Evolutionary conservation across 768 basidiomycete genomes (phyloP).

Genomic region (Kwoniella pini): DNA sequence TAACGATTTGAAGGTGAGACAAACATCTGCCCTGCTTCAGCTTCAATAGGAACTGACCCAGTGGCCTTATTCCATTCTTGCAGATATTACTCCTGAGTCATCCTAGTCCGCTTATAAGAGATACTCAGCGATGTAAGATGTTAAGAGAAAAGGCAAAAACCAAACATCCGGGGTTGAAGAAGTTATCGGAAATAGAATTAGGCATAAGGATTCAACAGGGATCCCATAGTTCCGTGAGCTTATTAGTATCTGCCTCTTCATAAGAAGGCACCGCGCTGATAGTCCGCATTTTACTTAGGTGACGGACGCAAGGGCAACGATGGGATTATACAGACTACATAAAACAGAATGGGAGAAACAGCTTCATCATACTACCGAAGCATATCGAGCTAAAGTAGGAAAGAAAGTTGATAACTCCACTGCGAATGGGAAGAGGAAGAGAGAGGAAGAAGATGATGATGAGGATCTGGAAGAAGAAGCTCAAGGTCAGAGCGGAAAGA

Average conservation of each 20-base stretch:
- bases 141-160: slow-evolving; percentile 63
- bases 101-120: slow-evolving; percentile 55
- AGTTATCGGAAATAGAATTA: slow-evolving; percentile 76
- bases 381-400: slow-evolving; percentile 36
- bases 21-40: not conserved
- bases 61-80: not conserved
- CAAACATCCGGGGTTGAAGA: slow-evolving; percentile 72
- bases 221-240: slow-evolving; percentile 83
- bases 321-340: slow-evolving; percentile 86
- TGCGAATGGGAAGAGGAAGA: slow-evolving; percentile 6
- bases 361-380: slow-evolving; percentile 48
- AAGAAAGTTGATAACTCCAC: not conserved
- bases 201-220: slow-evolving; percentile 78
- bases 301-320: slow-evolving; percentile 88
- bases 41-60: too few relatives aligned
- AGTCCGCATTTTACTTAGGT: slow-evolving; percentile 69
- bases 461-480: slow-evolving; percentile 4
- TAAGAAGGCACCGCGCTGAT: not conserved
- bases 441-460: slow-evolving; percentile 28
- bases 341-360: slow-evolving; percentile 79
- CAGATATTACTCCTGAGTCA: slow-evolving; percentile 57
- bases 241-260: not conserved
- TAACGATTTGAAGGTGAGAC: slow-evolving; percentile 79
- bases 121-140: slow-evolving; percentile 56
- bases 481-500: slow-evolving; percentile 5